Base-by-base conservation (phyloP, 352 stramenopile genomes). In the Globisporangium solare region DNA sequence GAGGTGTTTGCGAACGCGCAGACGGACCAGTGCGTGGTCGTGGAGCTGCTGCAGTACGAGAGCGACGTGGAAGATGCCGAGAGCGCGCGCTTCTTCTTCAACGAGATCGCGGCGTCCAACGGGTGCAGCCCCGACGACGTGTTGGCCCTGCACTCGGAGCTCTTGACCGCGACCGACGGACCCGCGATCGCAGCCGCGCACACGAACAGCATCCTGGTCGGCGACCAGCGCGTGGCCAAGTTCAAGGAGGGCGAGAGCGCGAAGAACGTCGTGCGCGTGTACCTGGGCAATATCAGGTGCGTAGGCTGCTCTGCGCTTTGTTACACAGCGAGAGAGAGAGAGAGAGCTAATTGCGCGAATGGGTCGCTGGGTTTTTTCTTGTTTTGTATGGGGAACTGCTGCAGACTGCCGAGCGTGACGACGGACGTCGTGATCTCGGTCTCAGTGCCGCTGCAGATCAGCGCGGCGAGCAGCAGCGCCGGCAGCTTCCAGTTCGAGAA, bases 191-290 rank as follows among this genome's bases (percentile, higher is more conserved):
- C 74, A n/a, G 63, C 54, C 17, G 51, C 60, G 39, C 73, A 84
- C 59, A 15, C 56, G 1, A 75, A 63, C 35, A 71, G 73, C 51
- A 49, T 93, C 40, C 70, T 84, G 43, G 72, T 91, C 7, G 85
- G 85, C 27, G 84, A 92, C 67, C 85, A 95, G 66, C 70, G 67
- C 52, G 80, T 93, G 39, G 73, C 85, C 60, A 95, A 95, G 67
- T 93, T 93, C 66, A 91, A 91, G 58, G 85, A 95, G 55, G 67
- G 78, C 20, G 77, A 88, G 24, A 52, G 64, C 31, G 81, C 85
- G 50, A 95, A 92, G 73, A 95, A 95, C 64, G 77, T 89, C 35
- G 83, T 95, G 58, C 80, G 83, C 54, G 73, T 95, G 4, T 93
- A 91, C 55, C 56, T 95, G 21, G 79, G 69, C 42, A 89, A 88